A percentile compares a stretch with the other conserved stretches of the same genome.
Conservation (phyloP, 2,329 filamentous ascomycete species). For the Alternaria sp. region DNA sequence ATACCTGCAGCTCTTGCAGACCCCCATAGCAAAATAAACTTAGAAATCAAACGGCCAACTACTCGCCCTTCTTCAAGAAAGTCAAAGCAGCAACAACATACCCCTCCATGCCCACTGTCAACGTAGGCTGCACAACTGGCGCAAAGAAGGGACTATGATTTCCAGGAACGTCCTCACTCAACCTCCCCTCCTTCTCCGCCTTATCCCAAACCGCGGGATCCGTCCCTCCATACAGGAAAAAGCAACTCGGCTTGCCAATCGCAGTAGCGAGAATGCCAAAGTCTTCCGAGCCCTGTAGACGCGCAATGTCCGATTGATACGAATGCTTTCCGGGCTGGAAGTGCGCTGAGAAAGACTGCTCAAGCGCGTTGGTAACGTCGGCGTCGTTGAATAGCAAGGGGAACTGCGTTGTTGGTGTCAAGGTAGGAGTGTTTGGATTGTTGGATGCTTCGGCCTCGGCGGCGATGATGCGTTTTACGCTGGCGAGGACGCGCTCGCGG, state of each 20-base stretch:
- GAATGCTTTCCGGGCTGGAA: constrained; percentile 47
- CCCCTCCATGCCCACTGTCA: constrained; percentile 60
- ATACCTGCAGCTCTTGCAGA: background rate
- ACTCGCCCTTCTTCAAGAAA: constrained; percentile 43
- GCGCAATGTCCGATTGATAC: constrained; percentile 51
- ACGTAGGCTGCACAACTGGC: constrained; percentile 64
- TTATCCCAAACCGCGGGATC: constrained; percentile 60
- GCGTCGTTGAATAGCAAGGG: constrained; percentile 63
- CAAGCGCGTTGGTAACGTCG: constrained; percentile 51
- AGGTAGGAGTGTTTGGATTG: constrained; percentile 51
- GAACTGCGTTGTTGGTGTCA: constrained; percentile 50
- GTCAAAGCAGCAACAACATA: constrained; percentile 60
- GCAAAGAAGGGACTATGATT: constrained; percentile 68
- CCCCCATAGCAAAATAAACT: background rate
- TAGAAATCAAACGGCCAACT: background rate
- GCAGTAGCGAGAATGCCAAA: constrained; percentile 63
- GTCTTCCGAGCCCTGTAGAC: constrained; percentile 62
- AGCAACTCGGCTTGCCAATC: constrained; percentile 58
- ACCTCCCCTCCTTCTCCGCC: constrained; percentile 53
- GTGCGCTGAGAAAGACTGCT: constrained; percentile 53
- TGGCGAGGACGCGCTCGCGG: constrained; percentile 55
- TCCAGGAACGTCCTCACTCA: constrained; percentile 58
- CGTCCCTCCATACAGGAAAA: constrained; percentile 64
- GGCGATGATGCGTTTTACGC: constrained; percentile 61
- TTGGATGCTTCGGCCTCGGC: constrained; percentile 62